Conservation (phyloP, 83 land plant species). For the Picea abies region DNA sequence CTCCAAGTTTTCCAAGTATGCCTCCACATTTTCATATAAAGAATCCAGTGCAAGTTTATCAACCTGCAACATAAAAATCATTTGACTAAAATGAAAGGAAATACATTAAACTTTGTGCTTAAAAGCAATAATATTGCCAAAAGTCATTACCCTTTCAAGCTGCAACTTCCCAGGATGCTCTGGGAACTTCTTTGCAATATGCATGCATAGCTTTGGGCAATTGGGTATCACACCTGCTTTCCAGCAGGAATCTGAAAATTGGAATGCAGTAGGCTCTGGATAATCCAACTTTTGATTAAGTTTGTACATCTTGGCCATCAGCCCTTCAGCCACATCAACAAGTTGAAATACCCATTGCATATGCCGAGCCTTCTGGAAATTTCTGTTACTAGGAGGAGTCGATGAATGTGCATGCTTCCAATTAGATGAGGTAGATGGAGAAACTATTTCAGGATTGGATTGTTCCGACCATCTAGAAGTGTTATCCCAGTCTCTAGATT, state of each 20-base stretch:
- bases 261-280: conserved; percentile 57
- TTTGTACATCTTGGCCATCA: conserved; percentile 87
- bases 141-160: conserved; percentile 76
- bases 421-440: conserved; percentile 37
- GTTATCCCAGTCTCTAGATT: conserved; percentile 52
- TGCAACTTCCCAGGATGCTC: conserved; percentile 90
- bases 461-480: conserved; percentile 68
- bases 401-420: conserved; percentile 26
- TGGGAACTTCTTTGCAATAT: conserved; percentile 88
- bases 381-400: conserved; percentile 36
- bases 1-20: conserved; percentile 69
- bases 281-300: conserved; percentile 70
- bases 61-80: conserved; percentile 54
- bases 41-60: conserved; percentile 85
- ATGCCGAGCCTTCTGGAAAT: conserved; percentile 66
- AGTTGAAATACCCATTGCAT: conserved; percentile 90
- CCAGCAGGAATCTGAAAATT: conserved; percentile 92
- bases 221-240: conserved; percentile 90
- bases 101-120: not conserved
- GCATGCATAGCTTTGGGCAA: conserved; percentile 73
- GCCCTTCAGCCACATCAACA: conserved; percentile 82
- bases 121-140: not conserved
- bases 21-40: conserved; percentile 76
- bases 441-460: conserved; percentile 36
- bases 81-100: not conserved